Base-by-base conservation (phyloP, 1,284 basidiomycete species). In the Sanghuangporus weigelae region DNA sequence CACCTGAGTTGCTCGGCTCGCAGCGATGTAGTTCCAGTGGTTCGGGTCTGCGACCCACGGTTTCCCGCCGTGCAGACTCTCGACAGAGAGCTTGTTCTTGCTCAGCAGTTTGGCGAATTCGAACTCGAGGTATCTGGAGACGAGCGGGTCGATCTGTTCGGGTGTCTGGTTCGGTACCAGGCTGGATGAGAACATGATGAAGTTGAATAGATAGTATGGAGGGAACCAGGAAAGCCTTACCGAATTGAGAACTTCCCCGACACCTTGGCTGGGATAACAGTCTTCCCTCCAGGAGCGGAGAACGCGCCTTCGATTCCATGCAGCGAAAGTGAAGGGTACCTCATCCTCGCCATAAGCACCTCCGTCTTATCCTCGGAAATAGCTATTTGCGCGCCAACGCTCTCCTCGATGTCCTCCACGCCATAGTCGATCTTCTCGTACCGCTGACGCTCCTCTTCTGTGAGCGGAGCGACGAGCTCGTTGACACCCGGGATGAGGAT, bases 291-390 rank as follows among this genome's bases (percentile, higher is more conserved):
- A 0, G 84, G 82, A 5, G 90, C 92, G 65, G 87, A 92, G 81
- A 98, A 98, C 4, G 96, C 97, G 62, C 97, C 96, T 76, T 98
- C 95, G 71, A 99, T 96, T 31, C 96, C 97, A 76, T 99, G 96
- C 16, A 99, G 78, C 3, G 94, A 96, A 65, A 99, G 83, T 66
- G 89, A 92, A 1, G 95, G 94, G 75, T 88, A 84, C 57, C 90
- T 83, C 92, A 94, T 94, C 69, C 93, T 86, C 40, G 88, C 92
- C 94, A 96, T 97, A 56, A 97, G 78, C 4, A 93, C 89, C n/a
- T 82, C 78, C 38, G 89, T 85, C 74, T 95, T 96, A 75, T 96
- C 90, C 10, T 85, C 78, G 3, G 87, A 89, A 56, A 98, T 74
- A 0, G 93, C 89, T 66, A 92, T 89, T 65, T 83, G 72, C 36